phyloP scores from a whole-genome alignment of 768 basidiomycete species.

The Aureoboletus auriporus region DNA sequence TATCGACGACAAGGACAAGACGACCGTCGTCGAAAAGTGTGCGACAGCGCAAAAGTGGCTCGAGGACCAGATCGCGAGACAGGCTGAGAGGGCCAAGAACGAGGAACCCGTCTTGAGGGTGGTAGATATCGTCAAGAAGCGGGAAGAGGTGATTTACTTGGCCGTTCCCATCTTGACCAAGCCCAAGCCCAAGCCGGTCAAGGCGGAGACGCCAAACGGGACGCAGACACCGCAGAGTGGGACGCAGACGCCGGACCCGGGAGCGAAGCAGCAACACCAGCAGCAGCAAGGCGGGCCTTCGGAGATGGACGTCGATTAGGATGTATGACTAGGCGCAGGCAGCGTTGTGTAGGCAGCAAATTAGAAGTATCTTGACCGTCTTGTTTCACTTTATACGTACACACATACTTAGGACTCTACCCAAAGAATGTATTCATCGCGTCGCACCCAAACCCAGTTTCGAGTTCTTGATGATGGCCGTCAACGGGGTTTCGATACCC shows the following conservation, averaged over 20 bases:
- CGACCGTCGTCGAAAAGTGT: slow-evolving; percentile 82
- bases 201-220: slow-evolving; percentile 47
- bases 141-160: slow-evolving; percentile 89
- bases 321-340: too few species aligned
- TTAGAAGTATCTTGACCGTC: too few species aligned
- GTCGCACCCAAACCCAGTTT: slow-evolving; percentile 80
- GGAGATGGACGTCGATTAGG: slow-evolving; percentile 85
- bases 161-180: slow-evolving; percentile 86
- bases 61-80: slow-evolving; percentile 84
- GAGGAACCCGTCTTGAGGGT: slow-evolving; percentile 79
- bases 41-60: slow-evolving; percentile 94
- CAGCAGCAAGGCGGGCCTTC: slow-evolving; percentile 42
- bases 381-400: not conserved
- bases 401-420: too few species aligned
- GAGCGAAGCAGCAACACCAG: slow-evolving; percentile 29
- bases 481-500: slow-evolving; percentile 73
- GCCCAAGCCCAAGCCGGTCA: slow-evolving; percentile 85
- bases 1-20: slow-evolving; percentile 86
- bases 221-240: slow-evolving; percentile 73
- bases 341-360: not conserved
- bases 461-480: slow-evolving; percentile 81
- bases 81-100: slow-evolving; percentile 87
- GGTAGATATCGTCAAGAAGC: slow-evolving; percentile 84
- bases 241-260: slow-evolving; percentile 51
- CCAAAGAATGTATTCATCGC: slow-evolving; percentile 5